Evolutionary conservation across 1,139 yeast genomes (phyloP).

Genomic region (Debaryomycetaceae sp.): DNA sequence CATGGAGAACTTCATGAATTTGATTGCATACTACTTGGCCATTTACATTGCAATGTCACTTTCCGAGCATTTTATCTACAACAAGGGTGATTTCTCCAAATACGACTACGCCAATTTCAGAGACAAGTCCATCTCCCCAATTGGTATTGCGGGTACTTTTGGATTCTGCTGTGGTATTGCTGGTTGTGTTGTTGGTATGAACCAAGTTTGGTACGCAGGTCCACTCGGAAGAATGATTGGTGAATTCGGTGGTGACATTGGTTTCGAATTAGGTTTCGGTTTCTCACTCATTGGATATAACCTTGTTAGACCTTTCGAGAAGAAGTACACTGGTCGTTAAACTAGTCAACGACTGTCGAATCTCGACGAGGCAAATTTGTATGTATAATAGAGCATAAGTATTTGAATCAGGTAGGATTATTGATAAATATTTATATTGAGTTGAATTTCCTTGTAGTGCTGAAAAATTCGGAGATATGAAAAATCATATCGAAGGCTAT

Average conservation of each 20-base stretch:
- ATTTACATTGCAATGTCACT: conserved; percentile 71
- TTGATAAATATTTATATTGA: too few relatives aligned
- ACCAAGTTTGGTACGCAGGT: conserved; percentile 80
- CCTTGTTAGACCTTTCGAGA: conserved; percentile 63
- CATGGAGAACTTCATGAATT: conserved; percentile 83
- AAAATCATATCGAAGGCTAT: background rate
- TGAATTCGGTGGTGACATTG: conserved; percentile 76
- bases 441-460: too few relatives aligned
- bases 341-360: background rate
- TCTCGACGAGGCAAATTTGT: too few relatives aligned
- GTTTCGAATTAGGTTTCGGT: conserved; percentile 72
- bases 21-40: conserved; percentile 88
- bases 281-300: conserved; percentile 69
- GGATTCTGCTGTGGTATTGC: conserved; percentile 82
- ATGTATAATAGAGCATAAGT: background rate
- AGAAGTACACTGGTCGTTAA: conserved; percentile 56
- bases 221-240: conserved; percentile 64
- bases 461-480: too few relatives aligned
- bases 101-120: conserved; percentile 65
- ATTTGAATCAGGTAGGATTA: background rate
- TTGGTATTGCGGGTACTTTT: conserved; percentile 72
- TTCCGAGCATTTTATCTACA: conserved; percentile 77
- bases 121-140: conserved; percentile 56
- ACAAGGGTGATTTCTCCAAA: conserved; percentile 52
- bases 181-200: conserved; percentile 85